Percentiles rank a stretch among this genome's conserved stretches.
These are phyloP conservation scores for Stygiomarasmius scandens DNA, from an alignment of 1,284 basidiomycete genomes.

Conservation along the genomic window DNA sequence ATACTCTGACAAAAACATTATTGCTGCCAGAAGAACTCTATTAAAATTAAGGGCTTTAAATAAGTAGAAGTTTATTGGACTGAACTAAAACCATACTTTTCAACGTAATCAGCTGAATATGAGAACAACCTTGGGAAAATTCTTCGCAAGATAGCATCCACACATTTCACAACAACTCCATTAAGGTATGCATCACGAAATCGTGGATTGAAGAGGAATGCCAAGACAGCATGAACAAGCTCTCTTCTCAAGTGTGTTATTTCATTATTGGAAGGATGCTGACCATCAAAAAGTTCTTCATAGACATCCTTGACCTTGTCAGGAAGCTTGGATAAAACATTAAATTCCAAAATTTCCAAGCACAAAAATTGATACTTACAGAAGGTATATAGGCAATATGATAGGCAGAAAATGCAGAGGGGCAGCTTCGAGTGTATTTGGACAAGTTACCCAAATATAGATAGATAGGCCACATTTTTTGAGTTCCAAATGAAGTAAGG, in stretches of 20 bases:
- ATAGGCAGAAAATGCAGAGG: slow-evolving; percentile 20
- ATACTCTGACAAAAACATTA: neutral
- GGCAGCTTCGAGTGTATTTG: slow-evolving; percentile 26
- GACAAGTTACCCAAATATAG: slow-evolving; percentile 29
- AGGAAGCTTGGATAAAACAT: slow-evolving; percentile 17
- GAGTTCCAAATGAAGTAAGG: slow-evolving; percentile 31
- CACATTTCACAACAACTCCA: neutral
- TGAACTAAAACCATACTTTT: slow-evolving; percentile 1
- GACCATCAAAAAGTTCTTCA: neutral
- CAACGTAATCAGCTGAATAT: slow-evolving; percentile 2
- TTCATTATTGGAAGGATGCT: neutral
- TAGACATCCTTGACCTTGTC: slow-evolving; percentile 27
- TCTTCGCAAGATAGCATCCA: neutral
- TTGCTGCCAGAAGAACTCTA: neutral
- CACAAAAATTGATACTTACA: slow-evolving; percentile 8
- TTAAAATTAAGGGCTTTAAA: slow-evolving; percentile 8
- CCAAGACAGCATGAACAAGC: neutral
- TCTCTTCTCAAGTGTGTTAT: neutral
- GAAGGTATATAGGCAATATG: slow-evolving; percentile 20
- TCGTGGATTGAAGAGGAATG: neutral
- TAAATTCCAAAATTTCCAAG: neutral
- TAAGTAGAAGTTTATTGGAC: neutral
- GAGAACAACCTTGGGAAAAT: slow-evolving; percentile 2
- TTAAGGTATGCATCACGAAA: neutral
- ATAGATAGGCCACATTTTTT: slow-evolving; percentile 34